Percentiles rank a stretch among this genome's conserved stretches.
Evolutionary conservation across 768 basidiomycete genomes (phyloP).

Genomic region (Peribolospora kevripleyi): DNA sequence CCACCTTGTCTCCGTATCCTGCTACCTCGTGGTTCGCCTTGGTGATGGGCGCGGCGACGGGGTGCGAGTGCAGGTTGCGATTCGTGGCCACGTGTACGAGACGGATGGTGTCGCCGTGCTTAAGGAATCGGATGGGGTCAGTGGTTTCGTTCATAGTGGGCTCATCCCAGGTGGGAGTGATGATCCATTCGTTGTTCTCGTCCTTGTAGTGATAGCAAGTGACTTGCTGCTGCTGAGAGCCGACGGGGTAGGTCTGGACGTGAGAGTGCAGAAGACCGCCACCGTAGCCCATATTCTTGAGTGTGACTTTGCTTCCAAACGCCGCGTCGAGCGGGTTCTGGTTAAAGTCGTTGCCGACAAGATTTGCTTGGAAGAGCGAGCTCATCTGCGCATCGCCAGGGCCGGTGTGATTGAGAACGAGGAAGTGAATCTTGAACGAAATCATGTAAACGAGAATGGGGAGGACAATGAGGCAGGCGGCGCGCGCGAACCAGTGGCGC

Average conservation of each 20-base stretch:
- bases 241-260: slow-evolving; percentile 76
- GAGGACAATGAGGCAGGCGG: slow-evolving; percentile 60
- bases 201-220: slow-evolving; percentile 99
- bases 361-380: slow-evolving; percentile 89
- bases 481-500: slow-evolving; percentile 71
- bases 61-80: slow-evolving; percentile 80
- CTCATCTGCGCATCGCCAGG: slow-evolving; percentile 98
- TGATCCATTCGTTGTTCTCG: slow-evolving; percentile 73
- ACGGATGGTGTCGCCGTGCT: slow-evolving; percentile 52
- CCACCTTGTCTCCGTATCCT: slow-evolving; percentile 68
- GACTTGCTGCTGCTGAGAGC: slow-evolving; percentile 82
- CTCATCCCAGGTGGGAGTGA: slow-evolving; percentile 63
- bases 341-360: slow-evolving; percentile 82
- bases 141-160: slow-evolving; percentile 39
- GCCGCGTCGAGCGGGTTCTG: slow-evolving; percentile 70
- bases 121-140: slow-evolving; percentile 40
- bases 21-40: slow-evolving; percentile 81
- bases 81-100: slow-evolving; percentile 59
- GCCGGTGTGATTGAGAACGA: slow-evolving; percentile 77
- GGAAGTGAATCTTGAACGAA: slow-evolving; percentile 88
- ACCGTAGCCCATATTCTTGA: slow-evolving; percentile 96
- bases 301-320: slow-evolving; percentile 63
- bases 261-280: slow-evolving; percentile 93
- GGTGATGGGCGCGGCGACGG: slow-evolving; percentile 60
- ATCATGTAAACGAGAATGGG: slow-evolving; percentile 81